Base-by-base conservation (phyloP, 2,329 filamentous ascomycete species). In the Neospermospora avenae region DNA sequence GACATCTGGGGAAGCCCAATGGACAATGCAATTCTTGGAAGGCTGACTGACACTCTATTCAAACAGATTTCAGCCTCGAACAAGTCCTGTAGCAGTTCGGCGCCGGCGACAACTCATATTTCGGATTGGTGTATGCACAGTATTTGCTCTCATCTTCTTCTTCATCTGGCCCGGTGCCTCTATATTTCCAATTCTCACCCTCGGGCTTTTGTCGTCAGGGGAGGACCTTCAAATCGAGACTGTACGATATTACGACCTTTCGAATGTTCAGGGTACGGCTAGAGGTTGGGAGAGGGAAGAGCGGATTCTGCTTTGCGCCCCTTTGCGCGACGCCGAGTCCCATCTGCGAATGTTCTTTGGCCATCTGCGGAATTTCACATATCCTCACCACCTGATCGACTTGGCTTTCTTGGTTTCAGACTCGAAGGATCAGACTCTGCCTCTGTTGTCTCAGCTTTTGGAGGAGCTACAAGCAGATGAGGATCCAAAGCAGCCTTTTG, bases 281-380 rank as follows among this genome's bases (percentile, higher is more conserved):
- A 87, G 90, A 66, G 96, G 95, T 5, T 99, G 95, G 95, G 93
- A 98, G 76, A 84, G 92, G 61, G 95, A 96, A 74, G 95, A 99
- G 77, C 86, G 95, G 65, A 96, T 99, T 67, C 81, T 99, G 34
- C 84, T 99, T 60, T 98, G 95, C 75, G 95, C 96, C 16, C 95
- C 95, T 46, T 83, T 99, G 58, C 86, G 95, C 75, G 96, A 99
- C 75, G 95, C 95, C 48, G 87, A 96, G 71, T 83, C 90, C 25
- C 95, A 99, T 80, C 78, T 99, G 52, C 85, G 88, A 63, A 98
- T 99, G 93, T 98, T 99, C 83, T 99, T 99, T 77, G 89, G 89
- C n/a, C 96, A 99, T 73, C 81, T 99, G 60, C 87, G 87, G 68
- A 99, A 99, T 77, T 88, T 99, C 67, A 99, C 95, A 18, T 99